Conservation (phyloP, 1,284 basidiomycete genomes). For the Malassezia brasiliensis region DNA sequence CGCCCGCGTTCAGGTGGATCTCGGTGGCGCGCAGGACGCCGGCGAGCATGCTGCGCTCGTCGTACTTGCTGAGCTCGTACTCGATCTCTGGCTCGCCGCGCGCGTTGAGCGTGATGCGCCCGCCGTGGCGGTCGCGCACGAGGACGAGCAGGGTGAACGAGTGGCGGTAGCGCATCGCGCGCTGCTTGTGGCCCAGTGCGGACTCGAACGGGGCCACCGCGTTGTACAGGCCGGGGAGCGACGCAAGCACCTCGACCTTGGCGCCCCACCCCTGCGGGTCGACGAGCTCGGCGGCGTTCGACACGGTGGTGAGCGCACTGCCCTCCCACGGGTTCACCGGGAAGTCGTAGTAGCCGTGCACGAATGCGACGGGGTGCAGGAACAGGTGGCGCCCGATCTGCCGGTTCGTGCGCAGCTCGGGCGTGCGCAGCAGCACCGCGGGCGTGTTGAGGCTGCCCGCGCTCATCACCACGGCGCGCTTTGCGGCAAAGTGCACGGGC, state of each 20-base stretch:
- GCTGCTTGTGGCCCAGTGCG: slow-evolving; percentile 47
- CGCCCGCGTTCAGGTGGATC: slow-evolving; percentile 50
- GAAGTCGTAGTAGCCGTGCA: slow-evolving; percentile 50
- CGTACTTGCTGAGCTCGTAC: slow-evolving; percentile 49
- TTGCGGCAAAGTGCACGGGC: slow-evolving; percentile 42
- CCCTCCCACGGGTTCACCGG: slow-evolving; percentile 51
- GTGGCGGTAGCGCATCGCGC: slow-evolving; percentile 45
- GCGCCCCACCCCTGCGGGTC: slow-evolving; percentile 47
- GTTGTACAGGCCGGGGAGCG: slow-evolving; percentile 48
- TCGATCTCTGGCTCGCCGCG: slow-evolving; percentile 47
- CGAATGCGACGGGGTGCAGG: slow-evolving; percentile 51
- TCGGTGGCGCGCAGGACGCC: slow-evolving; percentile 49
- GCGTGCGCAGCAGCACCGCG: slow-evolving; percentile 50
- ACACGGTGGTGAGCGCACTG: slow-evolving; percentile 51
- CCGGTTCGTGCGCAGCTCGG: slow-evolving; percentile 49
- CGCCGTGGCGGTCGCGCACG: slow-evolving; percentile 44
- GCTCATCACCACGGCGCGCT: slow-evolving; percentile 49
- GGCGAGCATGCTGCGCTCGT: slow-evolving; percentile 45
- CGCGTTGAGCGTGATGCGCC: slow-evolving; percentile 48
- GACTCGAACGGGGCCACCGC: slow-evolving; percentile 46
- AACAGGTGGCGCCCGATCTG: slow-evolving; percentile 51
- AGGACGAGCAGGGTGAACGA: slow-evolving; percentile 44
- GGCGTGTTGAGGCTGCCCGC: slow-evolving; percentile 51
- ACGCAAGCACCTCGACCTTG: slow-evolving; percentile 52
- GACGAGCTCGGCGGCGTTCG: slow-evolving; percentile 37